Percentiles rank a stretch among this genome's conserved stretches.
Evolutionary conservation across 1,139 yeast genomes (phyloP).

Genomic region (Yamadazyma atlantica): DNA sequence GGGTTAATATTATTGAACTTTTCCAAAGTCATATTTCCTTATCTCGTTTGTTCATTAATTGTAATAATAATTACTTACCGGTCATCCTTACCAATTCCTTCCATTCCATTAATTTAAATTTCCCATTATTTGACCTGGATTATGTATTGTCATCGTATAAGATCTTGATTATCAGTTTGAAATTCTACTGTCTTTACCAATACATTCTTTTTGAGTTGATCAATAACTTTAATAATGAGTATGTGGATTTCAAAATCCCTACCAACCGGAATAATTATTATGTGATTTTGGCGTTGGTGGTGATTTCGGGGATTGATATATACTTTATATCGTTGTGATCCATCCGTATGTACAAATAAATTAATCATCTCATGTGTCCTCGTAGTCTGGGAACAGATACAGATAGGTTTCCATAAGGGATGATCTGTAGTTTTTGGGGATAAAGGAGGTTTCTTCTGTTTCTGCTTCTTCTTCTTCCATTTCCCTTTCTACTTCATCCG

Average conservation of each 20-base stretch:
- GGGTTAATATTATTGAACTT: slow-evolving; percentile 5
- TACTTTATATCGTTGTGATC: not conserved
- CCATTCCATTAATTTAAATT: slow-evolving; percentile 18
- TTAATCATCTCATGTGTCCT: too few relatives aligned
- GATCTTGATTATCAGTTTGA: slow-evolving; percentile 19
- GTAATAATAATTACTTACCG: slow-evolving; percentile 30
- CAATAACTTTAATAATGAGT: slow-evolving; percentile 11
- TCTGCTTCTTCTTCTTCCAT: slow-evolving; percentile 5
- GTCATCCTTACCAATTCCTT: slow-evolving; percentile 29
- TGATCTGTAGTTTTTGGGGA: too few relatives aligned
- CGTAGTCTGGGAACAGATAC: too few relatives aligned
- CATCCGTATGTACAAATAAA: not conserved
- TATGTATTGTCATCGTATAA: slow-evolving; percentile 13
- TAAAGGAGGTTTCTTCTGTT: not conserved
- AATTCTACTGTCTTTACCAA: slow-evolving; percentile 28
- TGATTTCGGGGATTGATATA: slow-evolving; percentile 8
- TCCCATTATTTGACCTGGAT: slow-evolving; percentile 12
- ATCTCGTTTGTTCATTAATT: slow-evolving; percentile 6
- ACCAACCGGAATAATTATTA: slow-evolving; percentile 4
- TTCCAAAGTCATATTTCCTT: not conserved
- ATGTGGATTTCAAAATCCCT: not conserved
- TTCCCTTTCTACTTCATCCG: slow-evolving; percentile 8
- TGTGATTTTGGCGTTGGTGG: slow-evolving; percentile 5
- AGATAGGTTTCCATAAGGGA: too few relatives aligned
- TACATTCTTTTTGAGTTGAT: slow-evolving; percentile 15